phyloP scores from a whole-genome alignment of 2,329 filamentous ascomycete species.

The Colletotrichum sojae region DNA sequence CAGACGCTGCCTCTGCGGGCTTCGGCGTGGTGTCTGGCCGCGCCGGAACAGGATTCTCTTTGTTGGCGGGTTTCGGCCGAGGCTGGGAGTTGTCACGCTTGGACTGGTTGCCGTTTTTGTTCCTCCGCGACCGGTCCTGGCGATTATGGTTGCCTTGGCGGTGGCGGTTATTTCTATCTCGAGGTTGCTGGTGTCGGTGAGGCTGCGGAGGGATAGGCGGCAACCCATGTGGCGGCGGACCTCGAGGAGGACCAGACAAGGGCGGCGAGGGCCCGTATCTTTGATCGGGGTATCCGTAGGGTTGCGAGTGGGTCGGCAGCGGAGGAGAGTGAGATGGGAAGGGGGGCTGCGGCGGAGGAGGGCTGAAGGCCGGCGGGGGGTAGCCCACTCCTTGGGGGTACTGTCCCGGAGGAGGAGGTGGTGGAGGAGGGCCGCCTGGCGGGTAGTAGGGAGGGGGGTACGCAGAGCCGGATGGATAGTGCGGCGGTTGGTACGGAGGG shows the following conservation, averaged over 20 bases:
- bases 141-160: constrained; percentile 49
- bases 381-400: constrained; percentile 22
- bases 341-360: constrained; percentile 28
- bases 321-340: constrained; percentile 17
- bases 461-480: constrained; percentile 13
- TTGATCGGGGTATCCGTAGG: constrained; percentile 14
- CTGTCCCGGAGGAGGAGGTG: constrained; percentile 16
- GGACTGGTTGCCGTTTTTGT: constrained; percentile 46
- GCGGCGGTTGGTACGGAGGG: constrained; percentile 37
- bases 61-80: constrained; percentile 17
- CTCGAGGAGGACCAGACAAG: constrained; percentile 1
- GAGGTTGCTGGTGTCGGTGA: constrained; percentile 47
- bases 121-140: constrained; percentile 42
- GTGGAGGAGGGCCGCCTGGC: constrained; percentile 23
- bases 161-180: constrained; percentile 50
- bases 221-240: constrained; percentile 1
- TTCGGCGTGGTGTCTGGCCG: constrained; percentile 12
- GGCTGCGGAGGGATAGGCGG: constrained; percentile 29
- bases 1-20: neutral
- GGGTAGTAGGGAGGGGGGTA: constrained; percentile 35
- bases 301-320: constrained; percentile 16
- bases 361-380: constrained; percentile 5
- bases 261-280: constrained; percentile 23
- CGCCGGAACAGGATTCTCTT: neutral
- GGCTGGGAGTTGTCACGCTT: constrained; percentile 34